Evolutionary conservation across 2,329 filamentous ascomycete species (phyloP), one percentile per base, ranked within the genome.

Genomic region (Cercospora sp.): DNA sequence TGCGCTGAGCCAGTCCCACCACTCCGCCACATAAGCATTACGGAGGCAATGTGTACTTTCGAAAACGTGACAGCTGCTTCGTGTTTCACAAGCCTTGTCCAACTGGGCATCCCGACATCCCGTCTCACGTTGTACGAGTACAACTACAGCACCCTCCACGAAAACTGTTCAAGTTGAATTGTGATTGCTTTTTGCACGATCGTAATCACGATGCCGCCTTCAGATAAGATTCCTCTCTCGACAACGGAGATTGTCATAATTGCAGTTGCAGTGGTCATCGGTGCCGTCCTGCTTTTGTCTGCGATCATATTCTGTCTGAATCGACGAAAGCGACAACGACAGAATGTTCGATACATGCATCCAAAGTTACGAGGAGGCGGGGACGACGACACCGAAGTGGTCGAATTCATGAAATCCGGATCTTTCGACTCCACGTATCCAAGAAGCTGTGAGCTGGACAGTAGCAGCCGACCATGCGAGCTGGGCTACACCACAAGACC

Each of bases 351-450:
- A 16, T 58, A 42, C 26, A 33, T 64, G 62, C 10, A 64, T 28
- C 48, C 62, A 16, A 31, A 59, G 5, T 36, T 64, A 20, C 53
- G 51, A 18, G 62, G 62, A 36, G 53, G 62, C 23, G 33, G 33
- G 10, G 62, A 58, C 8, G 48, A 58, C 16, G 62, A 58, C 1
- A 31, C 55, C 20, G 62, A 64, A 59, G 53, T 64, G 12, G 62
- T 64, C 13, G 62, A 64, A 26, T 64, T 58, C 20, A 64, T 64
- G 62, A 64, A 64, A 48, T 59, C 62, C n/a, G 51, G 62, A 28
- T 58, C 62, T 3, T 45, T 64, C 62, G 62, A 64, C 33, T 33
- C 33, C 20, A 58, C 33, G 33, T 23, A 18, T 39, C 33, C 18
- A 2, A 20, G 10, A 30, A 59, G 53, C 26, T 45, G 7, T 12